These are phyloP conservation scores for Closterium sp. DNA, from an alignment of 139 green algal species.

Conservation along the genomic window DNA sequence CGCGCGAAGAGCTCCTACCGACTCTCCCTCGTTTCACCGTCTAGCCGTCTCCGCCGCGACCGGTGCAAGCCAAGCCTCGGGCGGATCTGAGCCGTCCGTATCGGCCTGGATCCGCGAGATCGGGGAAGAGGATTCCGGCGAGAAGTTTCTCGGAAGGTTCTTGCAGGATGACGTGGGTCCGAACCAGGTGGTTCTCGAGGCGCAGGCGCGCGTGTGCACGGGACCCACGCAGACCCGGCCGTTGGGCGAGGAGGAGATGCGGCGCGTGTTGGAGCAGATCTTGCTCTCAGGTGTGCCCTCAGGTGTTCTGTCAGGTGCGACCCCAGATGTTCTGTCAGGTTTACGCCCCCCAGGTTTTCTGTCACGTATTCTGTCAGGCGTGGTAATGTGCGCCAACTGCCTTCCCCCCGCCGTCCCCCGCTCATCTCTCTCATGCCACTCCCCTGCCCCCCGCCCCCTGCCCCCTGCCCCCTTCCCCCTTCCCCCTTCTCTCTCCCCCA, in stretches of 20 bases:
- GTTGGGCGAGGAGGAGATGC: not conserved
- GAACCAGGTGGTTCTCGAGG: conserved; percentile 21
- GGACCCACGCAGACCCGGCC: conserved; percentile 12
- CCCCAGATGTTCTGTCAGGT: not conserved
- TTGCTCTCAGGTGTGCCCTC: conserved; percentile 1
- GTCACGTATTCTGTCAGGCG: not conserved
- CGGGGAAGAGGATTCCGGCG: not conserved
- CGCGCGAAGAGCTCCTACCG: not conserved
- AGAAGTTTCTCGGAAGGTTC: not conserved
- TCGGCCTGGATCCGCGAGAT: not conserved
- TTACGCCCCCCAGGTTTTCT: not conserved
- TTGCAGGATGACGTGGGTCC: conserved; percentile 19
- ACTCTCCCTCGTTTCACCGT: not conserved
- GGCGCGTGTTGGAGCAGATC: not conserved
- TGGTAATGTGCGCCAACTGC: not conserved
- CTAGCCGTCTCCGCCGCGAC: not conserved
- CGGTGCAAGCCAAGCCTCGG: not conserved
- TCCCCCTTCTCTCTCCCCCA: too few species aligned
- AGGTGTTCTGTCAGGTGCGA: not conserved
- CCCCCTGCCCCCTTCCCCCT: too few species aligned
- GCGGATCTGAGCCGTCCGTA: not conserved
- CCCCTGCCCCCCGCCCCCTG: too few species aligned
- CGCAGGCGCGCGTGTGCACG: conserved; percentile 23
- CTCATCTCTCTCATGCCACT: too few species aligned
- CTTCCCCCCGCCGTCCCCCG: too few species aligned